Base-by-base conservation (phyloP, 2,329 filamentous ascomycete genomes). In the Fusarium sp. region DNA sequence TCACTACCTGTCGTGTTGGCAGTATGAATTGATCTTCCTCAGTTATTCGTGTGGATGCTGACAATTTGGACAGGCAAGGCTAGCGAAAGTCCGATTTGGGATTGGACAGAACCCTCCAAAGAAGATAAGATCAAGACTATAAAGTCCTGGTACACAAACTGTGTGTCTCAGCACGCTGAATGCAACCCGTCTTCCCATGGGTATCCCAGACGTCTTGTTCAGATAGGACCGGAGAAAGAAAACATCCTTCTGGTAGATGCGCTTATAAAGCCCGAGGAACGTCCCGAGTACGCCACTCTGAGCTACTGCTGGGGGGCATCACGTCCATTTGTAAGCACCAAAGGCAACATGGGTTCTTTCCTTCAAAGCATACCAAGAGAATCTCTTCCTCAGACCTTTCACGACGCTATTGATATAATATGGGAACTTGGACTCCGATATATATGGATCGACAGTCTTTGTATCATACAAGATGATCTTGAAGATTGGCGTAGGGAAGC, bases 401-500 rank as follows among this genome's bases (percentile, higher is more conserved):
- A 32, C 1, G 57, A 73, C 3, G 60, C 68, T 0, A 55, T 53
- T 2, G 24, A 53, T 0, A 47, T 44, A 1, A 29, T 54, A 3
- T 48, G 45, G 37, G 22, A 20, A 2, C 55, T 73, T 3, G 57
- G 46, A 1, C 32, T 59, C 7, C 10, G 49, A 20, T 73, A 67
- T 7, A 44, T 74, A 22, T 74, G 69, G 71, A 64, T 73, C 7
- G 57, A 65, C 24, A 37, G 63, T 1, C 51, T 73, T 4, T 73
- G 69, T 18, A 65, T 73, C n/a, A 32, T 70, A 2, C 68, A 74
- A 44, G 65, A 70, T 20, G 57, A 70, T 18, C 24, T 44, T 2
- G 11, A 52, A 11, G 69, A 72, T 27, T 70, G 65, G 61, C 32
- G 29, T 1, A 25, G 42, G 2, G 69, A 72, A 32, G 32, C 59